Conservation (phyloP, 2,329 filamentous ascomycete genomes). For the Plenodomus biglobosus region DNA sequence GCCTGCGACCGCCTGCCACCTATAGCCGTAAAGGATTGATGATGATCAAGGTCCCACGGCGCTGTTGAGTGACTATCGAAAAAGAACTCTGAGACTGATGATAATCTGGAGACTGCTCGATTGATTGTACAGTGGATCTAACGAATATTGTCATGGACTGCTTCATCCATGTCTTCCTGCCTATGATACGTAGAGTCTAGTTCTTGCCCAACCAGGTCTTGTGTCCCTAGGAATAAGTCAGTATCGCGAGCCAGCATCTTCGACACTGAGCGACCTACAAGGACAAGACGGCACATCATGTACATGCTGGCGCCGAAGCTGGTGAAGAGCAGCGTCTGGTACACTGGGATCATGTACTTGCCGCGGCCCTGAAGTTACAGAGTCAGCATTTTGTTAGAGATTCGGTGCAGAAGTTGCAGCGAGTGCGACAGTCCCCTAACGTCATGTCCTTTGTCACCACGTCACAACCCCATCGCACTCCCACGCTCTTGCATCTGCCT, state of each 20-base stretch:
- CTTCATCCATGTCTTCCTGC: neutral
- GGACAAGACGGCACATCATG: conserved; percentile 71
- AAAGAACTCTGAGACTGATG: neutral
- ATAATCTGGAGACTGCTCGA: neutral
- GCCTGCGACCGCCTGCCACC: too few relatives aligned
- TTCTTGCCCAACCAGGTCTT: conserved; percentile 68
- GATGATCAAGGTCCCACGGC: too few relatives aligned
- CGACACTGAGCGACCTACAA: conserved; percentile 43
- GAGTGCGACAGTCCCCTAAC: neutral
- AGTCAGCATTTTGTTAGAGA: conserved; percentile 15
- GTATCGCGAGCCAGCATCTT: neutral
- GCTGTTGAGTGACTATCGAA: neutral
- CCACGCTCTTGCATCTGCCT: conserved; percentile 8
- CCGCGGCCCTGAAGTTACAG: conserved; percentile 62
- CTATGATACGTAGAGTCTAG: conserved; percentile 23
- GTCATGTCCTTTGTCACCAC: neutral
- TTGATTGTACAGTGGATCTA: neutral
- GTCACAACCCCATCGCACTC: neutral
- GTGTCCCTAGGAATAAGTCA: conserved; percentile 56
- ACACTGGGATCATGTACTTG: conserved; percentile 67
- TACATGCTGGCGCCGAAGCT: conserved; percentile 67
- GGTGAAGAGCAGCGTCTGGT: conserved; percentile 66
- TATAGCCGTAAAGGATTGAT: too few relatives aligned
- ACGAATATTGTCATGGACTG: neutral
- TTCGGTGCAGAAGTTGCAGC: neutral